phyloP scores from a whole-genome alignment of 2,329 filamentous ascomycete genomes.

The Tolypocladium cylindrosporum region DNA sequence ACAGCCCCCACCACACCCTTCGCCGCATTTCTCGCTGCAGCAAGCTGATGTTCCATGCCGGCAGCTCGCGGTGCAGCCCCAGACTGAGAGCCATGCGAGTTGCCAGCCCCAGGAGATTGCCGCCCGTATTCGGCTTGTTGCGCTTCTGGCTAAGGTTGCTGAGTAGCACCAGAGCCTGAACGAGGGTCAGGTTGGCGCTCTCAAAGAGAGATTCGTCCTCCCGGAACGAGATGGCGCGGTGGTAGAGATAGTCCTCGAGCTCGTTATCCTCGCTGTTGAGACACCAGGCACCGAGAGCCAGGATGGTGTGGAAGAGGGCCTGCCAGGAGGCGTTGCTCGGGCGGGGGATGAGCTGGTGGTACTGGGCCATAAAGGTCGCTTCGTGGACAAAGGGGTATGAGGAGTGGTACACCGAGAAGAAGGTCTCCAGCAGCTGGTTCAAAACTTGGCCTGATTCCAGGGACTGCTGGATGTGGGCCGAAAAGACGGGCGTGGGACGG shows the following conservation, averaged over 20 bases:
- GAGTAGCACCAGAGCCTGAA: conserved; percentile 18
- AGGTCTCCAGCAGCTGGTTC: conserved; percentile 21
- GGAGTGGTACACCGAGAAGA: conserved; percentile 33
- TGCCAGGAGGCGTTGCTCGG: conserved; percentile 20
- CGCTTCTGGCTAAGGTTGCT: conserved; percentile 35
- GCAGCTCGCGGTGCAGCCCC: conserved; percentile 33
- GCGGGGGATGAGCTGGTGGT: conserved; percentile 20
- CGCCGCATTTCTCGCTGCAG: conserved; percentile 26
- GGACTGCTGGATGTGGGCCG: conserved; percentile 7
- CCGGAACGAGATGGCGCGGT: conserved; percentile 15
- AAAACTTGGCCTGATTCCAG: conserved; percentile 15
- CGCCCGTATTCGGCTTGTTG: conserved; percentile 37
- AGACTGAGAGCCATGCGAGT: conserved; percentile 35
- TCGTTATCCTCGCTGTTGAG: conserved; percentile 14
- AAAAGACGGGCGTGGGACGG: background rate
- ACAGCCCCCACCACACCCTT: conserved; percentile 32
- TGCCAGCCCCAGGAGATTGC: conserved; percentile 36
- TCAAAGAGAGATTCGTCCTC: conserved; percentile 20
- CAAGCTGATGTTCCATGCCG: conserved; percentile 18
- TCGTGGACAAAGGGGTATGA: conserved; percentile 37
- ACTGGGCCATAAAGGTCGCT: conserved; percentile 28
- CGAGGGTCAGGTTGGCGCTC: conserved; percentile 19
- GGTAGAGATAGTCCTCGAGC: conserved; percentile 18
- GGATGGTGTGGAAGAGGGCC: conserved; percentile 24
- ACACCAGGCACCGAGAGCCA: conserved; percentile 26